phyloP scores from a whole-genome alignment of 257 asterid species.

The Penstemon newberryi region DNA sequence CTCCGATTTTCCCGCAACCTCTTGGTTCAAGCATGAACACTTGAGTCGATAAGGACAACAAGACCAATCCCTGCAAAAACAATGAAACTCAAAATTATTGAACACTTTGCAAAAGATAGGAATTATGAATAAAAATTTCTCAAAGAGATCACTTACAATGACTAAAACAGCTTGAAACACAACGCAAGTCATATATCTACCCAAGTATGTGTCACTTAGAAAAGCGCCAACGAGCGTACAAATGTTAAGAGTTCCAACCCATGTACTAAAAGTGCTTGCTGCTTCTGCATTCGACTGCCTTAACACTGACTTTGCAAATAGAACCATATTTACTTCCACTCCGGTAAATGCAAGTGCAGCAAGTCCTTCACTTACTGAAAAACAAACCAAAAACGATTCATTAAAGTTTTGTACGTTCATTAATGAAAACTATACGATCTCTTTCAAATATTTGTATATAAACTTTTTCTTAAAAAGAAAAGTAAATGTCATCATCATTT shows the following conservation, averaged over 20 bases:
- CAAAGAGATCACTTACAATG: constrained; percentile 50
- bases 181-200: constrained; percentile 70
- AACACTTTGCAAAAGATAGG: not conserved
- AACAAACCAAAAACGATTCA: constrained; percentile 7
- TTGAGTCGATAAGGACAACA: constrained; percentile 64
- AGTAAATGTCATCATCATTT: not conserved
- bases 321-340: constrained; percentile 84
- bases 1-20: constrained; percentile 64
- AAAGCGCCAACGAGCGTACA: constrained; percentile 78
- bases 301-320: constrained; percentile 66
- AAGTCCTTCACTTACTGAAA: constrained; percentile 69
- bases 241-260: constrained; percentile 84
- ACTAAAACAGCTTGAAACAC: constrained; percentile 65
- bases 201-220: constrained; percentile 81
- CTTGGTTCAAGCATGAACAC: constrained; percentile 69
- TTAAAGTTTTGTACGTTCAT: not conserved
- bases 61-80: constrained; percentile 55
- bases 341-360: constrained; percentile 83
- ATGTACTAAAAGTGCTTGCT: constrained; percentile 63
- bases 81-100: constrained; percentile 1
- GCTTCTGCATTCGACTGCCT: constrained; percentile 79
- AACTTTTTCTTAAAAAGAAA: too few relatives aligned
- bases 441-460: not conserved
- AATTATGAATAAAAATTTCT: not conserved
- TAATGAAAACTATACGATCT: not conserved